A percentile compares a stretch with the other conserved stretches of the same genome.
Evolutionary conservation across 1,139 yeast species (phyloP).

Genomic region (Yamadazyma membranifaciens): DNA sequence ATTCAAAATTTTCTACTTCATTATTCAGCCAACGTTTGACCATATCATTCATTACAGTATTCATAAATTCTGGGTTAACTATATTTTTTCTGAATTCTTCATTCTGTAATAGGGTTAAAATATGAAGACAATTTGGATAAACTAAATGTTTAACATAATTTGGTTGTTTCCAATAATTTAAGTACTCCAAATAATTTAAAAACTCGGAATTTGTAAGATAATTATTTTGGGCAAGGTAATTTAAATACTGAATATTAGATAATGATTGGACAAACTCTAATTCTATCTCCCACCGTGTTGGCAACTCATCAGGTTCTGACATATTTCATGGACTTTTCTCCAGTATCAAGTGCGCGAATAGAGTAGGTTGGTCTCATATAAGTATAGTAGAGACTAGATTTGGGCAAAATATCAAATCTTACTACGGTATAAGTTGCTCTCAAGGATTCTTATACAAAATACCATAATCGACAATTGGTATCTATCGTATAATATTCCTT

Average conservation of each 20-base stretch:
- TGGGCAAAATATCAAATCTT: too few relatives aligned
- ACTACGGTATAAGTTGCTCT: too few relatives aligned
- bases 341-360: too few relatives aligned
- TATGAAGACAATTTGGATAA: slow-evolving; percentile 71
- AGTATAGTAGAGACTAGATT: too few relatives aligned
- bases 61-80: slow-evolving; percentile 57
- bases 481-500: too few relatives aligned
- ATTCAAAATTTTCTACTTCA: slow-evolving; percentile 3
- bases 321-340: too few relatives aligned
- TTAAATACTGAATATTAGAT: slow-evolving; percentile 73
- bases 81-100: slow-evolving; percentile 57
- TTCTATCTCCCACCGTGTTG: slow-evolving; percentile 80
- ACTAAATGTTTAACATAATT: slow-evolving; percentile 65
- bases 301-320: slow-evolving; percentile 30
- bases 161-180: slow-evolving; percentile 74
- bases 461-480: too few relatives aligned
- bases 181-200: slow-evolving; percentile 61
- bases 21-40: slow-evolving; percentile 51
- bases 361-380: too few relatives aligned
- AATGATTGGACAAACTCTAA: slow-evolving; percentile 82
- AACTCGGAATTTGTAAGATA: slow-evolving; percentile 61
- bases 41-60: slow-evolving; percentile 71
- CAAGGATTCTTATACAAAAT: too few relatives aligned
- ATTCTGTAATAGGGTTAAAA: slow-evolving; percentile 56
- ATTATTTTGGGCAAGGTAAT: slow-evolving; percentile 72